Evolutionary conservation across 768 basidiomycete genomes (phyloP), one percentile per base, ranked within the genome.

Genomic region (Podaxis sp.): DNA sequence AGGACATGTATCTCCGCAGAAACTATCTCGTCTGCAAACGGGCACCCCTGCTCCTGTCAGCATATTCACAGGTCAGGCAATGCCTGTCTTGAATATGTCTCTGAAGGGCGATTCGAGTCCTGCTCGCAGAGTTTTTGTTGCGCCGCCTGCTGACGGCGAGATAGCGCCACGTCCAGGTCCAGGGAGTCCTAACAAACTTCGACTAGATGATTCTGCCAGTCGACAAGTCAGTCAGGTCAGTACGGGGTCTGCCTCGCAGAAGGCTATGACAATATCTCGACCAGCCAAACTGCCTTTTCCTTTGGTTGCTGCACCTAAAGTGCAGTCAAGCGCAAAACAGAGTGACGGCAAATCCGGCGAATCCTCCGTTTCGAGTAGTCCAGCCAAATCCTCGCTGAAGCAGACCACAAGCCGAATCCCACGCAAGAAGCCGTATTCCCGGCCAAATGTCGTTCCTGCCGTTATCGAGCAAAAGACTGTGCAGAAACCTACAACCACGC

Each of bases 331-430:
- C n/a, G n/a, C 53, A 50, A 54, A 44, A 22, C 28, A 63, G 11
- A 63, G 58, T 48, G 50, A 17, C n/a, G 41, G 46, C 22, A 30
- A 41, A 38, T 8, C 44, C 15, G 37, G 3, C 12, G 44, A 55
- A 37, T 26, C 59, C 13, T 8, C 53, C 24, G 26, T 62, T 22
- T 38, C 57, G 63, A 36, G 52, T 49, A 76, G 73, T 65, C 71
- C 77, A 41, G 64, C 67, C 4, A 83, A 80, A 60, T 83, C 84
- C 17, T 78, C 64, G 50, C 68, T 87, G 57, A 84, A 80, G 67
- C 83, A 86, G 64, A 72, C 77, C 7, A 80, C 77, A 0, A 87
- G 87, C 71, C 79, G 80, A 70, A 89, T 89, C 67, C 87, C 87
- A 17, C 79, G 87, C 63, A 84, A 71, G 26, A 88, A 87, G 58